These are phyloP conservation scores for Aeschynomene evenia DNA, from an alignment of 306 rosid species.

Conservation along the genomic window DNA sequence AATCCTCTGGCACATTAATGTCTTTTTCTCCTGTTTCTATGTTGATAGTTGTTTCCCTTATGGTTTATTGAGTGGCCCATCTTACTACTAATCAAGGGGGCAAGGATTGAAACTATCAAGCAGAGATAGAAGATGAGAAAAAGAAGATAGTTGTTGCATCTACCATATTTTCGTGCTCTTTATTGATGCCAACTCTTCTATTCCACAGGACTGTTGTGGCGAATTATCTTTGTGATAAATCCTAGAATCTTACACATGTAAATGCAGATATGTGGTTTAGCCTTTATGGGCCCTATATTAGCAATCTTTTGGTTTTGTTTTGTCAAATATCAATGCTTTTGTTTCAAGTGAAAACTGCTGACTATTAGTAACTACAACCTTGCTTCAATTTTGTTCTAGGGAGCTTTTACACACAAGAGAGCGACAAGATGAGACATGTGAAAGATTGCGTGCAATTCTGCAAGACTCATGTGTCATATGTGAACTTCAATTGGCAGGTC, in stretches of 20 bases:
- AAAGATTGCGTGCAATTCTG: constrained; percentile 47
- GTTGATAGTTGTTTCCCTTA: not conserved
- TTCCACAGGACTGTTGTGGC: not conserved
- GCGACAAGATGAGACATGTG: constrained; percentile 57
- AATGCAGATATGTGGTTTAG: not conserved
- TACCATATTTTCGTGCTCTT: not conserved
- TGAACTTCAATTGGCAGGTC: constrained; percentile 66
- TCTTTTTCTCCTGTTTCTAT: not conserved
- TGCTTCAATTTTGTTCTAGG: constrained; percentile 41
- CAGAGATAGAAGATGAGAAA: not conserved
- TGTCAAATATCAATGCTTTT: constrained; percentile 7
- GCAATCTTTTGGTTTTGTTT: not conserved
- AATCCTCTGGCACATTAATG: not conserved
- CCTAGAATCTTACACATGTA: not conserved
- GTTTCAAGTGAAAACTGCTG: constrained; percentile 13
- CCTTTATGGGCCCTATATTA: not conserved
- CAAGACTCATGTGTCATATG: constrained; percentile 63
- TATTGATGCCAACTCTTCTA: not conserved
- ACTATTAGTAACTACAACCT: not conserved
- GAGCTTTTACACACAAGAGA: constrained; percentile 64
- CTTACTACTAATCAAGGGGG: not conserved
- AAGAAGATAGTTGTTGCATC: not conserved
- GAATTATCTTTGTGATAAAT: not conserved
- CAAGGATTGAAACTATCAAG: not conserved
- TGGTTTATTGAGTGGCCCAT: not conserved